phyloP scores from a whole-genome alignment of 106 monocot genomes.

The Dendrobium chrysotoxum region DNA sequence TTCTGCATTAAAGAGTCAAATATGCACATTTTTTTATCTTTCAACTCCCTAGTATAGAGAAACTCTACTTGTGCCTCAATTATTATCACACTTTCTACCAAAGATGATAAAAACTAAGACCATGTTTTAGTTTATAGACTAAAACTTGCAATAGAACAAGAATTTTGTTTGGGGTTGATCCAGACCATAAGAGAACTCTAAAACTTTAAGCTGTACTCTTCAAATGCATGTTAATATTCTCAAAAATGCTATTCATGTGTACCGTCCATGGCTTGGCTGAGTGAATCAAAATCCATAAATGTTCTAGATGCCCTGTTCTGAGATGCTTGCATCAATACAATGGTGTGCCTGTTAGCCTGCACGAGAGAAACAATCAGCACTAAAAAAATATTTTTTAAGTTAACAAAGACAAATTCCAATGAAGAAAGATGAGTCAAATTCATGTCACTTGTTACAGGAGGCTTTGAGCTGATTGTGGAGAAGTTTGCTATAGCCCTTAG shows the following conservation, averaged over 20 bases:
- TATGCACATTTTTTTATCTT: no score
- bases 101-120: no score
- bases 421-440: no score
- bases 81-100: no score
- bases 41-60: no score
- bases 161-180: not conserved
- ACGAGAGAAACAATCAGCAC: conserved; percentile 11
- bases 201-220: not conserved
- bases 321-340: conserved; percentile 88
- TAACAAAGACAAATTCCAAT: no score
- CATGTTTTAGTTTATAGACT: no score
- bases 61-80: no score
- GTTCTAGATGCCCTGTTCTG: conserved; percentile 73
- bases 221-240: conserved; percentile 1
- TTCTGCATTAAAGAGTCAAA: no score
- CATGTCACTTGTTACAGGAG: no score
- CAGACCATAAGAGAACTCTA: not conserved
- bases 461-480: no score
- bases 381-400: not conserved
- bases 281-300: conserved; percentile 86
- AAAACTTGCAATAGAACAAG: not conserved
- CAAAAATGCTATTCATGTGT: conserved; percentile 3
- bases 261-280: conserved; percentile 95
- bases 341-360: conserved; percentile 84
- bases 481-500: no score